Evolutionary conservation across 2,329 filamentous ascomycete genomes (phyloP), one percentile per base, ranked within the genome.

Genomic region (Aplosporella prunicola): DNA sequence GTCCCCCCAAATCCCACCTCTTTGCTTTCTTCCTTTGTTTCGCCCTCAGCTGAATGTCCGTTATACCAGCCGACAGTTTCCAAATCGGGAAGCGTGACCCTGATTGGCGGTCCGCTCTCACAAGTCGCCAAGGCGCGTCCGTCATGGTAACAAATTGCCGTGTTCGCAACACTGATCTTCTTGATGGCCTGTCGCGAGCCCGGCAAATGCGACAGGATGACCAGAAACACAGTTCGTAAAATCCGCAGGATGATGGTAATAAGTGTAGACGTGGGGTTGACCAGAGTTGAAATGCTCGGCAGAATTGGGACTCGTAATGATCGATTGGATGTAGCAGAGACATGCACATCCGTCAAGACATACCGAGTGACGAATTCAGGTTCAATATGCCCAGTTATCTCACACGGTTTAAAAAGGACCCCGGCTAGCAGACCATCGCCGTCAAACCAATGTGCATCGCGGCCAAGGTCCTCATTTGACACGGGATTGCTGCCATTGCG

Each of bases 371-470:
- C 76, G 38, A 82, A 84, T 37, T 78, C 66, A 0, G 79, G 78
- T 40, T 64, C 53, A 2, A 79, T 66, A 2, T 55, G 45, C 3
- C 56, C 56, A 3, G 52, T 48, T 24, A 64, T 52, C 5, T 59
- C 55, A 41, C 32, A 9, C 3, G 57, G 56, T 2, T 63, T 63
- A 51, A 81, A 84, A 13, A 66, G 64, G 0, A 84, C 78, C 2
- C 80, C 80, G 20, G 73, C 73, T 9, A 84, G 69, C 80, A 84
- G 84, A 4, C 80, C 80, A 51, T 84, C 79, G 20, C 80, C 80
- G 47, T 84, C 80, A 43, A 84, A 84, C 78, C 78, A 83, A 51
- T 84, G 80, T 7, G 75, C 70, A 50, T 80, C 76, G 44, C 76
- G 67, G 25, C 68, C 69, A 3, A 74, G 53, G 37, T 80, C 72